phyloP scores from a whole-genome alignment of 2,329 filamentous ascomycete genomes.

The Trichophyton rubrum region DNA sequence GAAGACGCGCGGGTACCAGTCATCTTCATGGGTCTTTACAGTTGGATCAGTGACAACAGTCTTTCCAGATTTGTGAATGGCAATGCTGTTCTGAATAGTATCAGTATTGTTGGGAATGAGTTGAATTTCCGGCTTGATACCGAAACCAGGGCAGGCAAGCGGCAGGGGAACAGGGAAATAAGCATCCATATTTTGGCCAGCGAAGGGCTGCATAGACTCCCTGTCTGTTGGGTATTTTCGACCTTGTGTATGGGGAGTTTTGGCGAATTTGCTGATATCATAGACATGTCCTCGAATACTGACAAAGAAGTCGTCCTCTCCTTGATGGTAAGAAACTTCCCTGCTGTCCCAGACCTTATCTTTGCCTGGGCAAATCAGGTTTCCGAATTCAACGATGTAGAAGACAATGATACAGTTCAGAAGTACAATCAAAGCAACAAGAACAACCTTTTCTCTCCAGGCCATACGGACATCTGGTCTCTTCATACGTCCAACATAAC shows the following conservation, averaged over 20 bases:
- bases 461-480: constrained; percentile 92
- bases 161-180: constrained; percentile 74
- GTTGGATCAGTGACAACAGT: constrained; percentile 33
- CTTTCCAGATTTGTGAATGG: constrained; percentile 61
- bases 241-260: constrained; percentile 61
- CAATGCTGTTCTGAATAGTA: constrained; percentile 44
- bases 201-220: constrained; percentile 59
- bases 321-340: constrained; percentile 59
- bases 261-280: constrained; percentile 83
- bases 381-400: constrained; percentile 80
- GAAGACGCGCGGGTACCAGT: constrained; percentile 71
- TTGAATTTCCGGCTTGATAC: constrained; percentile 42
- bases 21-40: constrained; percentile 46
- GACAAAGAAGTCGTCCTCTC: constrained; percentile 70
- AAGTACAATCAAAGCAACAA: constrained; percentile 67
- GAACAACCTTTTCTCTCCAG: constrained; percentile 87
- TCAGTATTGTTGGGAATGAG: constrained; percentile 50
- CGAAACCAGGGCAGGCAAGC: constrained; percentile 61
- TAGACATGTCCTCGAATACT: constrained; percentile 81
- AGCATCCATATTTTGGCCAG: constrained; percentile 64
- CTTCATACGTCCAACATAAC: constrained; percentile 85
- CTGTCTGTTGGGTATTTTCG: constrained; percentile 24
- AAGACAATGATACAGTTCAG: constrained; percentile 76
- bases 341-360: constrained; percentile 73
- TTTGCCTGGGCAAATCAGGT: constrained; percentile 74